Evolutionary conservation across 192 early-diverging fungal genomes (phyloP), one percentile per base, ranked within the genome.

Genomic region (Obelidium mucronatum): DNA sequence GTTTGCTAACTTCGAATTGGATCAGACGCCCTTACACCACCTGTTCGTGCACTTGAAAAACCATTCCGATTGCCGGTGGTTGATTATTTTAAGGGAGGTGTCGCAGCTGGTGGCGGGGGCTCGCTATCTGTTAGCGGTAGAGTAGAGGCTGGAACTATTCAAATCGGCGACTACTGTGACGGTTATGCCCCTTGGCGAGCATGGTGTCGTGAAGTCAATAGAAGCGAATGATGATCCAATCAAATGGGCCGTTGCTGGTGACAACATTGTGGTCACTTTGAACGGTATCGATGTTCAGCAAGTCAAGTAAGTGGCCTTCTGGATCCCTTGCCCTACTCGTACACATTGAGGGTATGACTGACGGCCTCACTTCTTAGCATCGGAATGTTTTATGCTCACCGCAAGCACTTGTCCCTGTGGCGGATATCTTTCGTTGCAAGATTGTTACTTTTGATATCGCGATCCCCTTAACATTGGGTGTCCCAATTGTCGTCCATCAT

Each of bases 171-270:
- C n/a, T 56, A 75, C 84, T 17, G 77, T 99, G 5, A 76, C 92
- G 72, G 80, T 94, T 33, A 90, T 97, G 67, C 98, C 98, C 4
- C 90, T 94, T 66, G 87, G 87, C 40, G 93, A 93, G 77, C 56
- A 80, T 17, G 96, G 92, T 0, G 67, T 82, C 13, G 90, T 98
- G 36, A 94, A 93, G 77, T 92, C 88, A 2, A 89, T 98, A 68
- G 92, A 94, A 54, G 82, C 91, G 4, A 89, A 88, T 60, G 90
- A 91, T 64, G 90, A 90, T 54, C 65, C 90, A 0, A 82, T 87
- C 19, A 87, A 92, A 61, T 98, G 95, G 94, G 97, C 95, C 13
- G 96, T 90, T 1, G 95, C 95, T 15, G 98, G 98, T n/a, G 98
- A 98, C 77, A 92, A 89, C 51, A 90, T 96, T 1, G 78, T 93